Conservation (phyloP, 1,284 basidiomycete genomes). For the Coniophora puteana region DNA sequence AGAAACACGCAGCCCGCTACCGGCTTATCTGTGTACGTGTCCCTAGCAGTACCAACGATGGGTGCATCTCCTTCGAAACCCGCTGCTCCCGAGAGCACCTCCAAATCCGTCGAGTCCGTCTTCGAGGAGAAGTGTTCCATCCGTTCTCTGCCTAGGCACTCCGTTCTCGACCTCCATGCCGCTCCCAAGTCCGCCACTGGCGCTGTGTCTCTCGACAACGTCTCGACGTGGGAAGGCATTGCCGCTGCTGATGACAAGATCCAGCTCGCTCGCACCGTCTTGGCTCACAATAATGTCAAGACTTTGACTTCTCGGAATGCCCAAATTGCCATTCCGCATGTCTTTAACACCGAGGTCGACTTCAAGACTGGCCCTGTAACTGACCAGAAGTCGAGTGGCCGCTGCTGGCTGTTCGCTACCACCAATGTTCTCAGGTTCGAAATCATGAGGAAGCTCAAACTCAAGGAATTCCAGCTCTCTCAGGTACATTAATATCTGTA, state of each 20-base stretch:
- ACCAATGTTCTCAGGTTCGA: conserved; percentile 86
- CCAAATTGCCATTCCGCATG: conserved; percentile 64
- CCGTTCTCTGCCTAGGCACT: background rate
- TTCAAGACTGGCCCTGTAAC: conserved; percentile 82
- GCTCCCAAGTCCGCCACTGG: conserved; percentile 46
- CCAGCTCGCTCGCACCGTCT: conserved; percentile 76
- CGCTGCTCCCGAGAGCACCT: conserved; percentile 12
- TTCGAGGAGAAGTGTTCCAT: conserved; percentile 26
- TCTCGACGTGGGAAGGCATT: conserved; percentile 64
- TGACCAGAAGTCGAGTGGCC: conserved; percentile 82
- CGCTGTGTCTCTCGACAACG: conserved; percentile 51
- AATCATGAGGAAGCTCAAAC: conserved; percentile 81
- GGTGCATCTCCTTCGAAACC: conserved; percentile 21
- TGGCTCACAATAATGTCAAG: conserved; percentile 73
- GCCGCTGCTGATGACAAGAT: conserved; percentile 60
- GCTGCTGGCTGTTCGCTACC: conserved; percentile 93
- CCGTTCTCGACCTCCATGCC: conserved; percentile 1
- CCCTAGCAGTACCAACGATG: conserved; percentile 13
- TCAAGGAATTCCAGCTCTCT: conserved; percentile 87
- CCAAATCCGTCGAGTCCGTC: conserved; percentile 18
- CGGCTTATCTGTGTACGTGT: background rate
- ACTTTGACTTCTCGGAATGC: conserved; percentile 68
- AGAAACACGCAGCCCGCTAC: background rate
- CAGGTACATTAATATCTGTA: conserved; percentile 47
- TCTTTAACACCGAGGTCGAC: conserved; percentile 83